Base-by-base conservation (phyloP, 805 yeast genomes). In the Dipodascopsis uninucleata region DNA sequence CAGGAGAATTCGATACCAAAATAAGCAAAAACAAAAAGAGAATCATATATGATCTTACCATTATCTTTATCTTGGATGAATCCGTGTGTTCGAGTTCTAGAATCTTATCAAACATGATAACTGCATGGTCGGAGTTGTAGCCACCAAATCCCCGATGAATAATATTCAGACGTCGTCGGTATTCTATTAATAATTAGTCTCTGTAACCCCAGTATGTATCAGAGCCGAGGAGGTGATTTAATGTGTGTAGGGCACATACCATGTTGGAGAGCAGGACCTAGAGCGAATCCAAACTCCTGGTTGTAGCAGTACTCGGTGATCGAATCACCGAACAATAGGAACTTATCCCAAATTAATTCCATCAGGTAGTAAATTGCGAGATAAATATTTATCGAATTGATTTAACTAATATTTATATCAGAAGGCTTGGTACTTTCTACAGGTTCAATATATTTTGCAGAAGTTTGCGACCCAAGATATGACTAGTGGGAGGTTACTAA, bases 101-200 rank as follows among this genome's bases (percentile, higher is more conserved):
- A 9, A 82, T 65, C 32, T 69, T 64, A n/a, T 76, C 76, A 3
- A 76, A 56, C 3, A 85, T 55, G 36, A 69, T 63, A 7, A 69
- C 58, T 0, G 77, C 87, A 65, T 80, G 80, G 28, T 77, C 74
- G 0, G 88, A 66, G 55, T 74, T 85, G 66, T 85, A 88, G 0
- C 97, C 96, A 1, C 78, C 60, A 58, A 68, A 85, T 0, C 97
- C 97, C 47, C 95, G 69, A 31, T 76, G 79, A 1, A 87, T 58
- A 2, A 89, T 68, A 53, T 85, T 90, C 36, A 85, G 55, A 58
- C 71, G 76, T 34, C 95, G 71, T 1, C 71, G 63, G 60, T 85
- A 65, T 31, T 28, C 44, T 50, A 26, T 16, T 16, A 26, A 12
- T 16, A 36, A 43, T 14, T 24, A 17, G 31, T 14, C 22, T 21